phyloP scores from a whole-genome alignment of 2,329 filamentous ascomycete species.

The Pseudofabraea citricarpa region DNA sequence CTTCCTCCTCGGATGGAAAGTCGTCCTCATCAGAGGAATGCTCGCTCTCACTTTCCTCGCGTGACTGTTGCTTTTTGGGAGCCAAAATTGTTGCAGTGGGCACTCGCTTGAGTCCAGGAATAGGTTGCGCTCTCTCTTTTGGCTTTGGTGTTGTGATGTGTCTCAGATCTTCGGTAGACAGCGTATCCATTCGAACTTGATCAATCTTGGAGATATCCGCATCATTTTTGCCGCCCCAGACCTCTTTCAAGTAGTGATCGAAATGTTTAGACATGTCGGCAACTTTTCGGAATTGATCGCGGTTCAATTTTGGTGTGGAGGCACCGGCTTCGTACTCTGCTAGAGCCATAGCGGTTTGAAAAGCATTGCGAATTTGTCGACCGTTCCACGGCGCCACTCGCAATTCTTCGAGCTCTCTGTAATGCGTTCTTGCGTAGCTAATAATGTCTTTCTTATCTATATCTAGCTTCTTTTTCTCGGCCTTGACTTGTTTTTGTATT shows the following conservation, averaged over 20 bases:
- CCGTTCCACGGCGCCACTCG: neutral
- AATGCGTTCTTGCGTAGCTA: neutral
- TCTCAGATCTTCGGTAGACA: no score
- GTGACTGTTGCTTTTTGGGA: no score
- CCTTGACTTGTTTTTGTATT: neutral
- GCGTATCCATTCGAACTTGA: no score
- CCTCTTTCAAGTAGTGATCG: neutral
- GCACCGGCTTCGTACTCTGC: neutral
- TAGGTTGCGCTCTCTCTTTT: no score
- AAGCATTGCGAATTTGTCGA: slow-evolving; percentile 1
- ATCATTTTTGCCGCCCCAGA: neutral
- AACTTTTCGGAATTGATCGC: neutral
- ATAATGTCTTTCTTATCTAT: neutral
- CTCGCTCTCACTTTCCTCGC: no score
- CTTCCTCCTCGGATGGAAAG: no score
- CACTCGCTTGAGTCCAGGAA: no score
- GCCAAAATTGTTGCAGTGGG: no score
- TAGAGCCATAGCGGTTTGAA: neutral
- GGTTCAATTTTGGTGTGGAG: neutral
- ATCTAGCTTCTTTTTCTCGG: neutral
- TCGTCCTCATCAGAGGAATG: no score
- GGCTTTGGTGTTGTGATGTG: no score
- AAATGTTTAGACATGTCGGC: neutral
- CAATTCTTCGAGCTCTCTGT: neutral
- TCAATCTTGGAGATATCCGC: no score